Evolutionary conservation across 345 rosid species (phyloP).

Genomic region (Conringia planisiliqua): DNA sequence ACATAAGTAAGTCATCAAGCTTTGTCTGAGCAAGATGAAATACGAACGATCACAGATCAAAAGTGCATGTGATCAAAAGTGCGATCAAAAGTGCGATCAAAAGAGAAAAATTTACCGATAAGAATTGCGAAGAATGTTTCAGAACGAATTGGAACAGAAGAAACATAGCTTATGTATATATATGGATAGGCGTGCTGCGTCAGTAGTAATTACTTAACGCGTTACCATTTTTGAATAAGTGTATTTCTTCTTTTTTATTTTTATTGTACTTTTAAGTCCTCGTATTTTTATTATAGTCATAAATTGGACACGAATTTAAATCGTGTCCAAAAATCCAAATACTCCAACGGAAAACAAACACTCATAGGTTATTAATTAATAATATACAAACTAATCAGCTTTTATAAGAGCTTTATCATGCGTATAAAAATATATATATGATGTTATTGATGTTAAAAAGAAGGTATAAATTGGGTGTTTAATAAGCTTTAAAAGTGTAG

Average conservation of each 20-base stretch:
- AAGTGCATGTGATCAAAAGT: not conserved
- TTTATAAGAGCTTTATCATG: not conserved
- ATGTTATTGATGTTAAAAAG: not conserved
- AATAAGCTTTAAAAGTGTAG: not conserved
- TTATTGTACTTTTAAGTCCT: constrained; percentile 4
- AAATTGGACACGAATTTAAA: not conserved
- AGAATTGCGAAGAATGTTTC: constrained; percentile 5
- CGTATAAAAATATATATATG: no score
- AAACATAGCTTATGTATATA: not conserved
- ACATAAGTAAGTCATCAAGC: not conserved
- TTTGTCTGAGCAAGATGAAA: not conserved
- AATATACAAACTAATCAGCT: fast-evolving
- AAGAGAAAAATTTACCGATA: constrained; percentile 15
- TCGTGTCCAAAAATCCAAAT: not conserved
- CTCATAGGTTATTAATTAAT: not conserved
- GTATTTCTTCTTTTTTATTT: not conserved
- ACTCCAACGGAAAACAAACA: not conserved
- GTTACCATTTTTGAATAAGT: constrained; percentile 27
- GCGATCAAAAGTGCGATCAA: not conserved
- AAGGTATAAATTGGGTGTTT: not conserved
- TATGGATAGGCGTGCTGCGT: constrained; percentile 18
- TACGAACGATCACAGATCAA: not conserved
- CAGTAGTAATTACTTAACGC: constrained; percentile 21
- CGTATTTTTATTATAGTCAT: not conserved
- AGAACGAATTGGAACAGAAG: not conserved